Evolutionary conservation across 495 filamentous ascomycete species (phyloP), one percentile per base, ranked within the genome.

Genomic region (Penicillium canescens): DNA sequence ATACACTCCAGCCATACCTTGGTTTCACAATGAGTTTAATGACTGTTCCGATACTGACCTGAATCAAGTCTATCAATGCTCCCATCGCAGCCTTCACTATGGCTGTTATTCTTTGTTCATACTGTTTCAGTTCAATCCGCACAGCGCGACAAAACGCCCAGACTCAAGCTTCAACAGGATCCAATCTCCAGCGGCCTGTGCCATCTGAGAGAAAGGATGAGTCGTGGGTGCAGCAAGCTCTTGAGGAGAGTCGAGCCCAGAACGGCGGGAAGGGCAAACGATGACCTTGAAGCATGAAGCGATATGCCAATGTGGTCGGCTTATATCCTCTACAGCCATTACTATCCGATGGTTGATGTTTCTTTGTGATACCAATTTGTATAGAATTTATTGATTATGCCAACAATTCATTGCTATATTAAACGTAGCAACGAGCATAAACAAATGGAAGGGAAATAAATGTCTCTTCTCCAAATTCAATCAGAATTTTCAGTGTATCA

Each of bases 401-500:
- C 11, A 21, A 16, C 48, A 46, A 50, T 48, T 12, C 40, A 24
- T 8, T 16, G 16, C 12, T 35, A n/a, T 28, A 36, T 12, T 10
- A 12, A 26, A 36, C 28, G 28, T 31, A 31, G 40, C 14, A 54
- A 24, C 42, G 28, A 57, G 20, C 18, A 42, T 24, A 8, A n/a
- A 45, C 5, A 20, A 24, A 38, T 21, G 28, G 39, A 46, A 46
- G 18, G 23, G 2, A 44, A 36, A 14, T 18, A 18, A 43, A 49
- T 23, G 18, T 33, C n/a, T 49, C 49, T 53, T 52, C 51, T 63
- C 55, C 57, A 42, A 57, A 45, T 60, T 67, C 59, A 60, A 65
- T 75, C 72, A 75, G 72, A 75, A 75, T 75, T 75, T 75, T 75
- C 72, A 75, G 72, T 75, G 72, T 75, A 73, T 75, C 57, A 70